Evolutionary conservation across 2,329 filamentous ascomycete species (phyloP), one percentile per base, ranked within the genome.

Genomic region (Aaosphaeria pasadenensis): DNA sequence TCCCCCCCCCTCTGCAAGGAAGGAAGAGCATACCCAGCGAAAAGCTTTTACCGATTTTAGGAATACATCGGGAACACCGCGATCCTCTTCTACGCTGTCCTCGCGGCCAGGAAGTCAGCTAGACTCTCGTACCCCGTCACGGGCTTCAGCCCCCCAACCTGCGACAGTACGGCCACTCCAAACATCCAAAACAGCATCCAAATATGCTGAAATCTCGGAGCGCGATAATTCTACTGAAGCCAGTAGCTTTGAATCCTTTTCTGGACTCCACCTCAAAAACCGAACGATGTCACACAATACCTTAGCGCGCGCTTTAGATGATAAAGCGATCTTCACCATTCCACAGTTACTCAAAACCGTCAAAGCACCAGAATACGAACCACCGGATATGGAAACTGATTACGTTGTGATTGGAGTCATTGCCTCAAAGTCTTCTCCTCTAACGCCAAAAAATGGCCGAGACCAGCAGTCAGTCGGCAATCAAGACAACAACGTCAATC

Each of bases 381-480:
- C 92, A 0, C 84, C 84, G 3, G 91, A 95, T 50, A 78, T 91
- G 45, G 90, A 96, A 61, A 84, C 88, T 45, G 92, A 99, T 67
- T 88, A 91, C 61, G 90, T 99, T 6, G 82, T 97, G 2, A 86
- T 97, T 60, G 94, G 84, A 6, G 86, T 96, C 49, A 81, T 99
- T 24, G 90, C 89, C 5, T 88, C 85, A 39, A 97, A 97, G 68
- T 96, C 94, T 0, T 84, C 87, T 1, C 91, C 94, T 0, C 85
- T 84, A 38, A 75, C 82, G 43, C 77, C 82, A 32, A 82, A 83
- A 54, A 74, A 77, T 30, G 57, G 63, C 1, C 71, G 70, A 36
- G 62, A 66, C 13, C 70, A 72, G 1, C 76, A 75, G 44, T 70
- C 73, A 6, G 64, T 62, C 11, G 56, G 57, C 36, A 66, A 64